A percentile compares a stretch with the other conserved stretches of the same genome.
These are phyloP conservation scores for Geotrichum candidum DNA, from an alignment of 1,139 yeast genomes.

Conservation along the genomic window DNA sequence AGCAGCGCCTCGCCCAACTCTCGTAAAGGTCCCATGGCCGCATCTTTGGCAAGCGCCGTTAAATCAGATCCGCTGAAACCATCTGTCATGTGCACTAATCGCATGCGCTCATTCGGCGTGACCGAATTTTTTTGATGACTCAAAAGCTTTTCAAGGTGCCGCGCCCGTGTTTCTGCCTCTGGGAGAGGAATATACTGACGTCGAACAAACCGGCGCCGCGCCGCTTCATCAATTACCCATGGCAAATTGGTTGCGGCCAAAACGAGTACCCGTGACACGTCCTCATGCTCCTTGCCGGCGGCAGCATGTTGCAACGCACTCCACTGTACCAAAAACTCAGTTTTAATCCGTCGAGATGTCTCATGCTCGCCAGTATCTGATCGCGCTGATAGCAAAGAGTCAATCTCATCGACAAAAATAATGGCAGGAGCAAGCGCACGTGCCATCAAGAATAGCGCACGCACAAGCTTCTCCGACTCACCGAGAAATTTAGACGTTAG, in stretches of 20 bases:
- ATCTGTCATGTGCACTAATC: constrained; percentile 57
- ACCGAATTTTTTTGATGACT: constrained; percentile 67
- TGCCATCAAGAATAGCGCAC: constrained; percentile 83
- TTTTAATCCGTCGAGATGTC: constrained; percentile 83
- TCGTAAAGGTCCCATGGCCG: constrained; percentile 96
- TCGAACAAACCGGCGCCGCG: constrained; percentile 87
- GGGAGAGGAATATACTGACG: constrained; percentile 94
- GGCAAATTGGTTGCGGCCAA: constrained; percentile 96
- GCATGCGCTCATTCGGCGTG: constrained; percentile 54
- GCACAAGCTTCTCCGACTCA: constrained; percentile 87
- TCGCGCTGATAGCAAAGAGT: constrained; percentile 78
- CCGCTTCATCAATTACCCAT: constrained; percentile 98
- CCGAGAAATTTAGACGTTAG: constrained; percentile 84
- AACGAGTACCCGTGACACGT: constrained; percentile 73
- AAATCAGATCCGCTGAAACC: constrained; percentile 93
- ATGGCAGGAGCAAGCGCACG: constrained; percentile 85
- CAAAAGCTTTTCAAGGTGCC: constrained; percentile 65
- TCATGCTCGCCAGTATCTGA: constrained; percentile 84
- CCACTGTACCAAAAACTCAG: constrained; percentile 95
- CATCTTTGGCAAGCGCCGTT: constrained; percentile 93
- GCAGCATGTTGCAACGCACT: constrained; percentile 90
- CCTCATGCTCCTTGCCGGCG: constrained; percentile 58
- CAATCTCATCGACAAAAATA: constrained; percentile 94
- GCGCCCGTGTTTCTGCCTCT: constrained; percentile 71
- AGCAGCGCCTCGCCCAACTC: constrained; percentile 83